Percentiles rank a stretch among this genome's conserved stretches.
These are phyloP conservation scores for Neurospora tetraspora DNA, from an alignment of 495 filamentous ascomycete species.

Conservation along the genomic window DNA sequence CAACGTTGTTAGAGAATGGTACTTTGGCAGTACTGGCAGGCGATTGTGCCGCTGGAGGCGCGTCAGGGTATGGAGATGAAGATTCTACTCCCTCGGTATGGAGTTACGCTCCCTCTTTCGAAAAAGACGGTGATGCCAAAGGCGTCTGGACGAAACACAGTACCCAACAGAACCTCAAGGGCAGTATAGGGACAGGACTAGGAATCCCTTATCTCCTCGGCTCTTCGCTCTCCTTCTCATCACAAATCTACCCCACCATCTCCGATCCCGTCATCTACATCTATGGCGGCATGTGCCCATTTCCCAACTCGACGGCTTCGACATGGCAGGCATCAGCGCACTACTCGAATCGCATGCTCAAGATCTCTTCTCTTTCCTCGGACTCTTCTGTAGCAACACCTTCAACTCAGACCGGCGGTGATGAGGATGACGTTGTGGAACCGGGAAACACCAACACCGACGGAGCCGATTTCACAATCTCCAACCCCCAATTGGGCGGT, in stretches of 20 bases:
- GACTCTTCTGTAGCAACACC: slow-evolving; percentile 31
- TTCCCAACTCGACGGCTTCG: slow-evolving; percentile 27
- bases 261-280: slow-evolving; percentile 48
- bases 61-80: not conserved
- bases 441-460: slow-evolving; percentile 4
- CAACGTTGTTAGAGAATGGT: slow-evolving; percentile 54
- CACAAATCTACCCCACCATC: slow-evolving; percentile 38
- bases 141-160: slow-evolving; percentile 18
- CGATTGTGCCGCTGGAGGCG: slow-evolving; percentile 43
- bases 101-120: slow-evolving; percentile 21
- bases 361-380: slow-evolving; percentile 37
- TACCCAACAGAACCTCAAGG: slow-evolving; percentile 6
- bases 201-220: slow-evolving; percentile 55
- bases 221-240: slow-evolving; percentile 56
- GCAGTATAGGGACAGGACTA: slow-evolving; percentile 20
- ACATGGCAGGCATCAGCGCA: slow-evolving; percentile 53
- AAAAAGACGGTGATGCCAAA: slow-evolving; percentile 6
- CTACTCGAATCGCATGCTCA: slow-evolving; percentile 70
- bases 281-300: slow-evolving; percentile 87
- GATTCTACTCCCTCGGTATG: slow-evolving; percentile 23
- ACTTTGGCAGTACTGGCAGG: slow-evolving; percentile 61
- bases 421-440: slow-evolving; percentile 3
- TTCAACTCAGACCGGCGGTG: slow-evolving; percentile 19
- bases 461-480: slow-evolving; percentile 11
- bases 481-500: slow-evolving; percentile 12